Base-by-base conservation (phyloP, 306 rosid genomes). In the Dalbergia oliveri region DNA sequence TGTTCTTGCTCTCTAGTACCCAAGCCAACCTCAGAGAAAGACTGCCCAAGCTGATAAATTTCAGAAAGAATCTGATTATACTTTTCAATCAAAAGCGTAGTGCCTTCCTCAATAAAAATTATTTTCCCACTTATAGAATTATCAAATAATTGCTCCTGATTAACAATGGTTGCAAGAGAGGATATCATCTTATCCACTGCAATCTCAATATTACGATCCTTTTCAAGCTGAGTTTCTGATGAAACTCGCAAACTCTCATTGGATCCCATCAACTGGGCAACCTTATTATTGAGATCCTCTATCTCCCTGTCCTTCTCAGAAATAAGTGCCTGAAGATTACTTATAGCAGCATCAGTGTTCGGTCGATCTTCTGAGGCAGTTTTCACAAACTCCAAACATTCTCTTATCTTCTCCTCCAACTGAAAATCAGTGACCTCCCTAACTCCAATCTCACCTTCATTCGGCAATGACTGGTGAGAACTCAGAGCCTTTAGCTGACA, bases 251-350 rank as follows among this genome's bases (percentile, higher is more conserved):
- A 44, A 81, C 76, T 81, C 41, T 86, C 88, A 77, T 83, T 84
- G 31, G 91, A 83, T 49, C 65, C 79, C 2, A 68, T 73, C 59
- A 90, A 72, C 67, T 88, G 90, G 35, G 79, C 31, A 80, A 92
- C 80, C 88, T 86, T 91, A 11, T 76, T 72, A 85, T 85, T 87
- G 59, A 94, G 94, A 79, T 80, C 82, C 76, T 89, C 97, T 47
- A 95, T 92, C 84, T 90, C 95, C 39, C 50, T 87, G 85, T 91
- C 92, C 90, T 90, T 94, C 72, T 3, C 23, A 66, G 80, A 79
- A 69, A 91, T 76, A 76, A 74, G 53, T 19, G 79, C 82, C 1
- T 68, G 89, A 74, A 93, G 87, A 67, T 87, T 85, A 34, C 85
- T 85, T 23, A 85, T 56, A 1, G 82, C 69, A 6, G 72, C 88